Conservation (phyloP, 495 filamentous ascomycete genomes). For the Aspergillus campestris region DNA sequence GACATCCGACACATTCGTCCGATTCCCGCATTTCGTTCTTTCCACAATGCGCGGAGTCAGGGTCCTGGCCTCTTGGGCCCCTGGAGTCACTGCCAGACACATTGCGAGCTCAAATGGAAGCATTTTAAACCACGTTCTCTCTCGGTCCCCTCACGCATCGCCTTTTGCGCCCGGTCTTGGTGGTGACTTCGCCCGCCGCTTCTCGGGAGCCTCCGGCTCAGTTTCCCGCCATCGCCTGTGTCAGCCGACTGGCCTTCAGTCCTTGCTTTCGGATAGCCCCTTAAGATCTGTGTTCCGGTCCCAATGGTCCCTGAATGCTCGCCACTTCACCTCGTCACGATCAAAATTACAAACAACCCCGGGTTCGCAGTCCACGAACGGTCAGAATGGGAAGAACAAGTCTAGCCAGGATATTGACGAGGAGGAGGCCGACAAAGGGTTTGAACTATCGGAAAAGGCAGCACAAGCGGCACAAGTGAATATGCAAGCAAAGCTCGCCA, state of each 20-base stretch:
- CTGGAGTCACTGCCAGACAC: conserved; percentile 23
- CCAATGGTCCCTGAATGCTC: conserved; percentile 16
- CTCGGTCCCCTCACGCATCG: conserved; percentile 3
- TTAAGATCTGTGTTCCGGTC: conserved; percentile 8
- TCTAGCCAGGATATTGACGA: conserved; percentile 22
- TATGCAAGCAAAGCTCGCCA: conserved; percentile 74
- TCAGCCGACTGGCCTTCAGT: conserved; percentile 9
- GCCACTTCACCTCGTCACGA: conserved; percentile 22
- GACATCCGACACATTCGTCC: conserved; percentile 18
- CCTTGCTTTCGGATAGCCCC: conserved; percentile 10
- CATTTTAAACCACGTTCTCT: conserved; percentile 12
- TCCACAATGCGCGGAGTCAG: conserved; percentile 38
- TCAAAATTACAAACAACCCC: conserved; percentile 22
- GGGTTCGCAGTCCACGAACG: conserved; percentile 8
- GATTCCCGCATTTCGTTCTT: conserved; percentile 14
- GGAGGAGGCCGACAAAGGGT: conserved; percentile 49
- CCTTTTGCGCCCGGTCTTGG: background rate
- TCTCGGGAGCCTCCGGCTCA: conserved; percentile 7
- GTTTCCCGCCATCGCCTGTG: conserved; percentile 1
- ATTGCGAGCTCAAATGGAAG: conserved; percentile 12
- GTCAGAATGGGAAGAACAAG: conserved; percentile 7
- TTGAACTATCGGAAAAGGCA: conserved; percentile 67
- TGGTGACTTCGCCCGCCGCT: conserved; percentile 12
- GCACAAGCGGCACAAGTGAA: conserved; percentile 84
- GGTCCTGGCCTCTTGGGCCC: conserved; percentile 28